Evolutionary conservation across 768 basidiomycete genomes (phyloP).

Genomic region (Collybiopsis luxurians): DNA sequence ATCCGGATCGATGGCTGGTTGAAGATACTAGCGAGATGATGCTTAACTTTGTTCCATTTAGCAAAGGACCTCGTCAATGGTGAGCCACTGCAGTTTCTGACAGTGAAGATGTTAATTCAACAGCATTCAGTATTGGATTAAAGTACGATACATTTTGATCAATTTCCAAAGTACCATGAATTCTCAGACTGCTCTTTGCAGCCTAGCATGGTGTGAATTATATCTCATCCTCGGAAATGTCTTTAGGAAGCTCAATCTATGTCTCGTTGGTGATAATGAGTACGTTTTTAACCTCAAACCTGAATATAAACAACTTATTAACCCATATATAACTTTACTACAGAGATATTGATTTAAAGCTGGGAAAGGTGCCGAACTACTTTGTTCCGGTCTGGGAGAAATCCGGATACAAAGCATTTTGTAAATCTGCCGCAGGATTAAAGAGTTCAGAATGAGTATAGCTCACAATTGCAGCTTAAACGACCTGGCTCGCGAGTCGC

Average conservation of each 20-base stretch:
- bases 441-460: too few relatives aligned
- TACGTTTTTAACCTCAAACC: neutral
- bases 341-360: too few relatives aligned
- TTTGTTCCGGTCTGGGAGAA: too few relatives aligned
- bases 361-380: too few relatives aligned
- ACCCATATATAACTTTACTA: too few relatives aligned
- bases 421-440: too few relatives aligned
- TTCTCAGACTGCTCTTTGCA: neutral
- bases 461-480: too few relatives aligned
- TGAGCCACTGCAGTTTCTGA: neutral
- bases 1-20: conserved; percentile 41
- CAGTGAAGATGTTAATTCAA: too few relatives aligned
- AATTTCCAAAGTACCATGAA: too few relatives aligned
- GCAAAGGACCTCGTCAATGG: neutral
- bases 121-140: neutral
- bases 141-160: too few relatives aligned
- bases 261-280: too few relatives aligned
- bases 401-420: neutral
- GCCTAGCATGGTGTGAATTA: conserved; percentile 3
- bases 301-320: neutral
- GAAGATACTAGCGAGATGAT: conserved; percentile 28
- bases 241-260: neutral
- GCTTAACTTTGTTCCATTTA: conserved; percentile 36
- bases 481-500: too few relatives aligned
- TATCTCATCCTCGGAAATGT: neutral